phyloP scores from a whole-genome alignment of 768 basidiomycete genomes.

The Antrodiella citrinella region DNA sequence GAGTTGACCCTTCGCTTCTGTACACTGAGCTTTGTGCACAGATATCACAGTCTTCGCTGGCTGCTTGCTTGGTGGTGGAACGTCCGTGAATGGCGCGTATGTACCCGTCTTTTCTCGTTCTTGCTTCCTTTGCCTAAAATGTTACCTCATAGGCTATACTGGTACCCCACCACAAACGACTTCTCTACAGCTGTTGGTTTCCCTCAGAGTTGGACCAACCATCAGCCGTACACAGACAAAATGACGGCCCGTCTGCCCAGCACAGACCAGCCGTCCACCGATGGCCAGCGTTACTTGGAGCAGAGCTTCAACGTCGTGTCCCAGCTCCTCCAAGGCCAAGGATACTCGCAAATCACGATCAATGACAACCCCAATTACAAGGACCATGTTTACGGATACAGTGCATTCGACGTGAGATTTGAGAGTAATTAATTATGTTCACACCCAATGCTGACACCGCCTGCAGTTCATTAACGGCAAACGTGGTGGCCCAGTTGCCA shows the following conservation, averaged over 20 bases:
- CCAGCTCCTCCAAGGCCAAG: slow-evolving; percentile 38
- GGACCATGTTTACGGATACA: slow-evolving; percentile 55
- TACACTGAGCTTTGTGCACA: too few relatives aligned
- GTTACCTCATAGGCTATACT: slow-evolving; percentile 33
- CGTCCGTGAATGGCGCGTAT: slow-evolving; percentile 56
- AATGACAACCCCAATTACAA: slow-evolving; percentile 49
- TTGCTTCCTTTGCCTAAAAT: not conserved
- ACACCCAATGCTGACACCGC: not conserved
- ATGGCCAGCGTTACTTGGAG: slow-evolving; percentile 50
- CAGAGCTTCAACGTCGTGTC: slow-evolving; percentile 37
- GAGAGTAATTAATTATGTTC: not conserved
- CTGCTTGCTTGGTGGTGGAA: slow-evolving; percentile 56
- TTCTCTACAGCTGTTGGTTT: slow-evolving; percentile 44
- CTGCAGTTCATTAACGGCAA: slow-evolving; percentile 26
- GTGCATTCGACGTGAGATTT: slow-evolving; percentile 25
- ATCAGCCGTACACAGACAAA: slow-evolving; percentile 40
- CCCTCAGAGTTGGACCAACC: slow-evolving; percentile 48
- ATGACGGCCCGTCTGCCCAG: slow-evolving; percentile 43
- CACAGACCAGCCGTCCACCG: slow-evolving; percentile 52
- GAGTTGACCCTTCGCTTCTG: not conserved
- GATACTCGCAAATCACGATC: slow-evolving; percentile 45
- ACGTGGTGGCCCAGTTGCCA: slow-evolving; percentile 48
- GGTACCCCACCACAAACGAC: slow-evolving; percentile 44
- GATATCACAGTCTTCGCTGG: slow-evolving; percentile 58
- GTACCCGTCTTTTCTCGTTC: slow-evolving; percentile 19